Evolutionary conservation across 2,329 filamentous ascomycete species (phyloP).

Genomic region (Capronia americana): DNA sequence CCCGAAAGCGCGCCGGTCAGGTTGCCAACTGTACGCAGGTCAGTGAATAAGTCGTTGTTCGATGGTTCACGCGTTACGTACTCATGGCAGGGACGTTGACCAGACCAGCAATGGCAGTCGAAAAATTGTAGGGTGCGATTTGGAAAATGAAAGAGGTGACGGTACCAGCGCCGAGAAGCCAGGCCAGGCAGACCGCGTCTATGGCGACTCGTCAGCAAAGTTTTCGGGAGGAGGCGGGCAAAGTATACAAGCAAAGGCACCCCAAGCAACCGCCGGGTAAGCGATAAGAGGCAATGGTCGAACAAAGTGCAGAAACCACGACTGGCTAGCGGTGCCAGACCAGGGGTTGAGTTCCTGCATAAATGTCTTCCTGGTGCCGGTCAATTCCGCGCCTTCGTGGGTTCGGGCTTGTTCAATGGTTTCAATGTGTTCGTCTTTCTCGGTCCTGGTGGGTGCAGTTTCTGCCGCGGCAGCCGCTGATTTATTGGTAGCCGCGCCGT

Average conservation of each 20-base stretch:
- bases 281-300: conserved; percentile 18
- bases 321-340: conserved; percentile 12
- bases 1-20: conserved; percentile 13
- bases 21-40: conserved; percentile 16
- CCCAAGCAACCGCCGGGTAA: conserved; percentile 24
- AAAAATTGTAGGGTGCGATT: conserved; percentile 18
- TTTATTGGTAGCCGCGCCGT: conserved; percentile 8
- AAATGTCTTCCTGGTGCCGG: conserved; percentile 18
- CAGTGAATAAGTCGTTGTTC: neutral
- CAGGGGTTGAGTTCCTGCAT: conserved; percentile 20
- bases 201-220: too few relatives aligned
- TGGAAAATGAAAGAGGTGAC: conserved; percentile 22
- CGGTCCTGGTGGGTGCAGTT: too few relatives aligned
- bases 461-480: too few relatives aligned
- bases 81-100: conserved; percentile 15
- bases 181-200: conserved; percentile 17
- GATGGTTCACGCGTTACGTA: conserved; percentile 1
- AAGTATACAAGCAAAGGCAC: neutral
- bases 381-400: neutral
- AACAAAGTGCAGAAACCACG: conserved; percentile 8
- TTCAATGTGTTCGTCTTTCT: conserved; percentile 6
- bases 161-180: conserved; percentile 9
- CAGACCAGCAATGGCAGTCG: conserved; percentile 10
- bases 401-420: neutral
- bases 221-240: too few relatives aligned